Evolutionary conservation across 2,329 filamentous ascomycete species (phyloP).

Genomic region (Ophiostoma montium): DNA sequence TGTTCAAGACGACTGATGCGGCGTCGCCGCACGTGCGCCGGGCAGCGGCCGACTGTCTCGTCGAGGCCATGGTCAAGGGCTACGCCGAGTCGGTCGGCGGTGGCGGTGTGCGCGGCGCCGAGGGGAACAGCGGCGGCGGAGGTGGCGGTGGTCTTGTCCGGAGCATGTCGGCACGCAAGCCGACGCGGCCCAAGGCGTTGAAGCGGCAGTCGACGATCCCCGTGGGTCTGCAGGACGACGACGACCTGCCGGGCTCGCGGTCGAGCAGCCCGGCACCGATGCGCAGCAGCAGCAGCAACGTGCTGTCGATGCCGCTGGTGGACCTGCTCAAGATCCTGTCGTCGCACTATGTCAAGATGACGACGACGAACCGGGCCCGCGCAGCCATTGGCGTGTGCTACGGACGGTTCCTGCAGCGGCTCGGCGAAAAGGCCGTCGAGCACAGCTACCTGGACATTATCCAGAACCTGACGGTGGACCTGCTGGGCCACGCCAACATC

Average conservation of each 20-base stretch:
- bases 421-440: conserved; percentile 76
- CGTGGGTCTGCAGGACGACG: conserved; percentile 48
- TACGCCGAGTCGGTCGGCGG: conserved; percentile 47
- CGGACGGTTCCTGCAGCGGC: conserved; percentile 58
- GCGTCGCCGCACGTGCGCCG: conserved; percentile 61
- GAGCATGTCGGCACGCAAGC: conserved; percentile 47
- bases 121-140: not conserved
- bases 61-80: conserved; percentile 67
- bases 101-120: conserved; percentile 12
- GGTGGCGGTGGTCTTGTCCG: conserved; percentile 16
- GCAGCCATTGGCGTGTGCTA: conserved; percentile 82
- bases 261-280: conserved; percentile 59
- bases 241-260: conserved; percentile 45
- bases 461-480: conserved; percentile 63
- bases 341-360: conserved; percentile 61
- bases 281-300: conserved; percentile 55
- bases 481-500: conserved; percentile 64
- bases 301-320: conserved; percentile 55
- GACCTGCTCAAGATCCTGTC: conserved; percentile 73
- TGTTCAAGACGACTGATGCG: conserved; percentile 82
- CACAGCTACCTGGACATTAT: conserved; percentile 69
- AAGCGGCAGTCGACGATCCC: conserved; percentile 43
- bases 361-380: conserved; percentile 66
- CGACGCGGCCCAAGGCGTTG: conserved; percentile 44
- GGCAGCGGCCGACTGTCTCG: conserved; percentile 73